phyloP scores from a whole-genome alignment of 129 eudicot genomes.

The Arctium minus region DNA sequence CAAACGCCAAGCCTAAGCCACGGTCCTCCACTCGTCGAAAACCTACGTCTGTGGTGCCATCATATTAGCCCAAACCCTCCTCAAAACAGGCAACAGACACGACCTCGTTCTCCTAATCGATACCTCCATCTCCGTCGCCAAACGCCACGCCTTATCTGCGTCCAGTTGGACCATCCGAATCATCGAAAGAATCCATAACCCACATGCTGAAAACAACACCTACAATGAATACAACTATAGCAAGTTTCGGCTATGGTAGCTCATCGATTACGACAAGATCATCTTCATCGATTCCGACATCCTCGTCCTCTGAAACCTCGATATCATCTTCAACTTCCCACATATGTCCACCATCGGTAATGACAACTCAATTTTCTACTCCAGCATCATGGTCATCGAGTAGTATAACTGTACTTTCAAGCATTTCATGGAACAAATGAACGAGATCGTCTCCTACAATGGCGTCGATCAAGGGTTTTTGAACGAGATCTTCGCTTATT shows the following conservation, averaged over 20 bases:
- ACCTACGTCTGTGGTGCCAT: constrained; percentile 86
- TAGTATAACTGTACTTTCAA: constrained; percentile 77
- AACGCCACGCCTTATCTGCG: constrained; percentile 43
- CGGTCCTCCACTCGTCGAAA: constrained; percentile 83
- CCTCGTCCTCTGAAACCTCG: constrained; percentile 69
- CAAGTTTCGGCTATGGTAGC: constrained; percentile 89
- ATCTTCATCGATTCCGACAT: constrained; percentile 90
- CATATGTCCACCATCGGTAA: constrained; percentile 85
- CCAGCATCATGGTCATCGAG: constrained; percentile 86
- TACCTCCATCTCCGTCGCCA: constrained; percentile 58
- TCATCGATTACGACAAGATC: constrained; percentile 68
- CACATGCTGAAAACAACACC: constrained; percentile 59
- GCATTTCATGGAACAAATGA: constrained; percentile 43
- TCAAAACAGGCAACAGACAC: constrained; percentile 48
- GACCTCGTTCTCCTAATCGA: constrained; percentile 85
- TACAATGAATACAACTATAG: constrained; percentile 88
- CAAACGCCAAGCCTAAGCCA: constrained; percentile 73
- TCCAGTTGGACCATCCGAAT: constrained; percentile 89
- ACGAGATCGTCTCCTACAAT: constrained; percentile 67
- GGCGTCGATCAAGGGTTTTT: constrained; percentile 95
- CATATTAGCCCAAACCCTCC: constrained; percentile 75
- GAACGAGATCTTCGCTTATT: constrained; percentile 77
- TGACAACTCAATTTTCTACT: constrained; percentile 75
- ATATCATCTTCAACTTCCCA: constrained; percentile 67
- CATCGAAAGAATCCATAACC: constrained; percentile 80